Conservation (phyloP, 2,329 filamentous ascomycete species). For the Calonectria crousiana region DNA sequence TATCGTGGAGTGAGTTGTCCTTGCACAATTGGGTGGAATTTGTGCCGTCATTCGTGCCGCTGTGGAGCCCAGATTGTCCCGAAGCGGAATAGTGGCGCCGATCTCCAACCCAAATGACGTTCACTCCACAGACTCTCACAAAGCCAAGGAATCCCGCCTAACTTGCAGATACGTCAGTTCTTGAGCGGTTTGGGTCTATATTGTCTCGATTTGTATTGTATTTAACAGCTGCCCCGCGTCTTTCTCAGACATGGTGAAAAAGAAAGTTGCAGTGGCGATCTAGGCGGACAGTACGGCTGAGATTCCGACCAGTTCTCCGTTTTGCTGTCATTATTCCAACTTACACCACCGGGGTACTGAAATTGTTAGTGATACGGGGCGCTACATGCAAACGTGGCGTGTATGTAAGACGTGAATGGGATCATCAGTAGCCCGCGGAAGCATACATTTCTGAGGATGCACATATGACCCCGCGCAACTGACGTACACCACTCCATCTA, state of each 20-base stretch:
- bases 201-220: not conserved
- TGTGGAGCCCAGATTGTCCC: not conserved
- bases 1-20: not conserved
- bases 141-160: not conserved
- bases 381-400: not conserved
- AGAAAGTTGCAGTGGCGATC: not conserved
- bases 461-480: not conserved
- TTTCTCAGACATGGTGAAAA: not conserved
- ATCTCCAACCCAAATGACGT: not conserved
- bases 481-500: not conserved
- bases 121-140: not conserved
- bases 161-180: not conserved
- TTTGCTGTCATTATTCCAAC: not conserved
- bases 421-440: not conserved
- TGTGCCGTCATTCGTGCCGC: not conserved
- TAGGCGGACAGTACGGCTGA: not conserved
- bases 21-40: not conserved
- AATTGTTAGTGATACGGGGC: not conserved
- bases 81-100: not conserved
- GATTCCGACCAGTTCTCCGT: not conserved
- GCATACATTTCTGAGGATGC: not conserved
- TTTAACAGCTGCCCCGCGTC: not conserved
- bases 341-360: not conserved
- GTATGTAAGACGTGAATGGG: not conserved
- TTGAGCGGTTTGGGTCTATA: not conserved